Base-by-base conservation (phyloP, 2,329 filamentous ascomycete species). In the Apiospora pterosperma region DNA sequence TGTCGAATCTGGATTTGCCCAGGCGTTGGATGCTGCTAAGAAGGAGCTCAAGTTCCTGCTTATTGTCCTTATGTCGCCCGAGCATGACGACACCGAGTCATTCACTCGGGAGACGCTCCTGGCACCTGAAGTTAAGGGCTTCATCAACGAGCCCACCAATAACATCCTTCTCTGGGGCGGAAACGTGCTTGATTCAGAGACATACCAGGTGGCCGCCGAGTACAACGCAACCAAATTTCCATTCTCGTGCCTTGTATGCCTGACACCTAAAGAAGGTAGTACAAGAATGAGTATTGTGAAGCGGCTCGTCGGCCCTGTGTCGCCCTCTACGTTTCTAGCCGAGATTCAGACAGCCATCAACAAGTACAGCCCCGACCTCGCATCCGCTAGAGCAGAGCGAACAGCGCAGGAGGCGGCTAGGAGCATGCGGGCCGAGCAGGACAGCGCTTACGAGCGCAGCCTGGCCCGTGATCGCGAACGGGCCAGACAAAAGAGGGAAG, bases 221-320 rank as follows among this genome's bases (percentile, higher is more conserved):
- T 88, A 98, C 67, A 90, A 90, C 70, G 96, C 92, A 77, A 97
- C 92, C 65, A 97, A 96, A 75, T 97, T 96, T 72, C 96, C 96
- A 11, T 98, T 97, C 75, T 89, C 91, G 0, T 92, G 90, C 16
- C 78, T 97, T 3, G 89, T 97, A 34, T 94, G 93, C 64, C 90
- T 97, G 68, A 97, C 94, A 0, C 93, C 94, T 0, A 90, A 90
- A 69, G 89, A 95, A 66, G 91, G 92, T 2, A 89, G 90, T 68
- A 93, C 92, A 1, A 88, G 93, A 19, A 98, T 99, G 95, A 93
- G 93, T 41, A 91, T 97, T 19, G 86, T 97, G 64, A 89, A 92
- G 70, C 88, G 93, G 34, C 84, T 96, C 7, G 84, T 87, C 0
- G 95, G 96, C 0, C 88, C 90, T 2, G 88, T 90, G 62, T 83